Percentiles rank a stretch among this genome's conserved stretches.
These are phyloP conservation scores for Panicum hallii DNA, from an alignment of 202 grass and related monocot species.

Conservation along the genomic window DNA sequence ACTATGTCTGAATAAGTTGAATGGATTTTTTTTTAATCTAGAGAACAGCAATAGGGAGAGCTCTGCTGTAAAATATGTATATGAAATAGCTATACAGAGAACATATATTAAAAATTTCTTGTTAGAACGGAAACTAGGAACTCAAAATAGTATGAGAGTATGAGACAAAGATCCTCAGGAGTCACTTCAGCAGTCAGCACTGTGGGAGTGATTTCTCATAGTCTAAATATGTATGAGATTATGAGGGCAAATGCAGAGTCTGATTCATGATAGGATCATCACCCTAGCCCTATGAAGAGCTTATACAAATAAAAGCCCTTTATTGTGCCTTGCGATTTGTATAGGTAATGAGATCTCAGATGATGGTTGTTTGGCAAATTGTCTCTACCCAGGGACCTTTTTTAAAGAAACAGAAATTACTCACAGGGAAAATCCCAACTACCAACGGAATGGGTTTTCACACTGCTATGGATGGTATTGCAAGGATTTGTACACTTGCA, in stretches of 20 bases:
- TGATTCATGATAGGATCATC: constrained; percentile 21
- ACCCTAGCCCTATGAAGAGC: background rate
- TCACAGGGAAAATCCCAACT: background rate
- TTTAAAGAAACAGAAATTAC: background rate
- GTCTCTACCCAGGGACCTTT: background rate
- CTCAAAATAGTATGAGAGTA: background rate
- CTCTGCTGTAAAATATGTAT: constrained; percentile 16
- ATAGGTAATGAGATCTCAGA: background rate
- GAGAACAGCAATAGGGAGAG: background rate
- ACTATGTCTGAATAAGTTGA: constrained; percentile 8
- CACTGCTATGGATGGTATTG: background rate
- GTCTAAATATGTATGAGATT: background rate
- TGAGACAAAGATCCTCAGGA: constrained; percentile 10
- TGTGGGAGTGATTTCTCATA: background rate
- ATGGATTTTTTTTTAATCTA: constrained; percentile 25
- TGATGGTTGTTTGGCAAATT: constrained; percentile 8
- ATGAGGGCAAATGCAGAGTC: background rate
- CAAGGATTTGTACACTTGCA: background rate
- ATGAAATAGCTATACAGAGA: background rate
- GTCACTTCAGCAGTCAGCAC: constrained; percentile 16
- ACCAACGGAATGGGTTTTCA: constrained; percentile 27
- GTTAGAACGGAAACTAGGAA: constrained; percentile 12
- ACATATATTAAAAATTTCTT: background rate
- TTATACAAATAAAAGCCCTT: no score
- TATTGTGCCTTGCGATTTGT: no score